These are phyloP conservation scores for Clitopilus hobsonii DNA, from an alignment of 768 basidiomycete genomes.

Conservation along the genomic window DNA sequence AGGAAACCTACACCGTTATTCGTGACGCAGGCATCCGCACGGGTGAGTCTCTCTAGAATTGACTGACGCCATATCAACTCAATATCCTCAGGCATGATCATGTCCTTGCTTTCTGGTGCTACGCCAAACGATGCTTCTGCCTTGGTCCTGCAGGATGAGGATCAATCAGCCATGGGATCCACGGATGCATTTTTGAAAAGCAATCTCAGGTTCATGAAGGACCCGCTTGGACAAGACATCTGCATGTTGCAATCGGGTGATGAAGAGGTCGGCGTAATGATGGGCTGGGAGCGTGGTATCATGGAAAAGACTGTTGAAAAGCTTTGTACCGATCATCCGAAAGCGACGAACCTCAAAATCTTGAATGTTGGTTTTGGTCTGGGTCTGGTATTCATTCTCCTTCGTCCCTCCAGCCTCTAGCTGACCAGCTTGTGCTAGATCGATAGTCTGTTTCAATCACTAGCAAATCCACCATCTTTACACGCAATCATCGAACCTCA, in stretches of 20 bases:
- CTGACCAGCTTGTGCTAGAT: constrained; percentile 44
- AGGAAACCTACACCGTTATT: constrained; percentile 67
- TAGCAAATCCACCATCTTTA: constrained; percentile 50
- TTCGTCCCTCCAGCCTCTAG: constrained; percentile 1
- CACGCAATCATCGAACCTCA: constrained; percentile 97
- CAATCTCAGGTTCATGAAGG: constrained; percentile 60
- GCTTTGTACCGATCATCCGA: constrained; percentile 53
- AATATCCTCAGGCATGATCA: constrained; percentile 12
- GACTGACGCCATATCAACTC: constrained; percentile 10
- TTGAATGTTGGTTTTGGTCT: constrained; percentile 94
- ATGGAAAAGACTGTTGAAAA: constrained; percentile 78
- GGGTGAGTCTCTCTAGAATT: constrained; percentile 42
- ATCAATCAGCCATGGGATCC: constrained; percentile 56
- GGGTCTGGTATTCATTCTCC: constrained; percentile 57
- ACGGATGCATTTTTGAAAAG: constrained; percentile 69
- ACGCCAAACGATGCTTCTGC: constrained; percentile 15
- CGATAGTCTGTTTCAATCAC: constrained; percentile 72
- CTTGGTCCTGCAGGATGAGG: constrained; percentile 43
- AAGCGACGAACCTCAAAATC: constrained; percentile 50
- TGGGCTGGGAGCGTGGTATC: constrained; percentile 93
- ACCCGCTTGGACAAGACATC: constrained; percentile 75
- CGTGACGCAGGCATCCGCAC: constrained; percentile 91
- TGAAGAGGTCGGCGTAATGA: constrained; percentile 96
- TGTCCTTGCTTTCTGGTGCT: neutral
- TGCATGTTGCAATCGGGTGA: constrained; percentile 64